Conservation (phyloP, 345 rosid species). For the Excoecaria agallocha region DNA sequence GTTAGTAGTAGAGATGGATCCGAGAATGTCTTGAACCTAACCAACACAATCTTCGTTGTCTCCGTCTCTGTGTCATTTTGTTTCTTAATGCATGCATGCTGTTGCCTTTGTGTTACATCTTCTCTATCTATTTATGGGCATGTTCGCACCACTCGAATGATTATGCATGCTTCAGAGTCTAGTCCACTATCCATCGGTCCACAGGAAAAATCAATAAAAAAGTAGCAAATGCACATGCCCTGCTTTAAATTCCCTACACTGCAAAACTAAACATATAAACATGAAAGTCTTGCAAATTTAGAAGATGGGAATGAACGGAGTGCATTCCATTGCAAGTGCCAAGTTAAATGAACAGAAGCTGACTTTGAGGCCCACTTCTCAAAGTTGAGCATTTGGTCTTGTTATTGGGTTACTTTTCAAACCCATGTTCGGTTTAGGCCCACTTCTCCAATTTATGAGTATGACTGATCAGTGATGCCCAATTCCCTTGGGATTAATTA, state of each 20-base stretch:
- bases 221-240: conserved; percentile 49
- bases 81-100: not conserved
- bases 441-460: too few relatives aligned
- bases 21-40: conserved; percentile 64
- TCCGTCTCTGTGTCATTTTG: not conserved
- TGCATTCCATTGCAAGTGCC: conserved; percentile 53
- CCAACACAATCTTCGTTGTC: not conserved
- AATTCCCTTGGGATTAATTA: conserved; percentile 83
- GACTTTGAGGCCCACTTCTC: conserved; percentile 54
- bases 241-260: conserved; percentile 52
- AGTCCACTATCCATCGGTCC: conserved; percentile 84
- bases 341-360: conserved; percentile 60
- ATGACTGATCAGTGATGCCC: conserved; percentile 69
- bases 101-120: not conserved
- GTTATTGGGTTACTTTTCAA: conserved; percentile 83
- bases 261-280: conserved; percentile 32
- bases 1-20: conserved; percentile 83
- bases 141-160: conserved; percentile 42
- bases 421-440: too few relatives aligned
- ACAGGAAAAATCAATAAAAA: conserved; percentile 64
- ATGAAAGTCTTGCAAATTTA: conserved; percentile 51
- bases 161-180: conserved; percentile 92
- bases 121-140: not conserved
- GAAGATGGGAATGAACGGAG: conserved; percentile 23
- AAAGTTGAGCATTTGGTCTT: conserved; percentile 88